phyloP scores from a whole-genome alignment of 805 yeast genomes.

The Groenewaldozyma salmanticensis region DNA sequence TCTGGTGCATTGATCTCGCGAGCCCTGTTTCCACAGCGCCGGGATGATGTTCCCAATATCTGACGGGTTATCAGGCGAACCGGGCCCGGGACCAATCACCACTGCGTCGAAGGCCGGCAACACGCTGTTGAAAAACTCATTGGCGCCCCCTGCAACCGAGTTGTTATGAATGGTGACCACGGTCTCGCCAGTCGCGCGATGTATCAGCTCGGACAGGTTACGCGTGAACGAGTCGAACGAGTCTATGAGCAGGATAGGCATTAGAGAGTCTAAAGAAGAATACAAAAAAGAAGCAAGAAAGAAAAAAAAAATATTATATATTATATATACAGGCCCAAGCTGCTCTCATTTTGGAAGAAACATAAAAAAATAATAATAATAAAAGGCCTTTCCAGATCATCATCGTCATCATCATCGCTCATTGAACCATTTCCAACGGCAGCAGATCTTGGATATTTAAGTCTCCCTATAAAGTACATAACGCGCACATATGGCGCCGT shows the following conservation, averaged over 20 bases:
- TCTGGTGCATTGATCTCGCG: conserved; percentile 21
- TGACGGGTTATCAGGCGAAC: conserved; percentile 53
- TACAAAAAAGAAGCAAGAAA: not conserved
- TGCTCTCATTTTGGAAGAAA: too few relatives aligned
- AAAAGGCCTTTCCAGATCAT: too few relatives aligned
- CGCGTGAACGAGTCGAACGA: conserved; percentile 94
- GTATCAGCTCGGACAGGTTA: conserved; percentile 59
- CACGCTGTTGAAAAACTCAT: conserved; percentile 29
- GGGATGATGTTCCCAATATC: conserved; percentile 77
- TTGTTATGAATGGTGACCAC: conserved; percentile 59
- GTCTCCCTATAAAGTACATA: too few relatives aligned
- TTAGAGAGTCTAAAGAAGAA: not conserved
- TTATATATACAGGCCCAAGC: too few relatives aligned
- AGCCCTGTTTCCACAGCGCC: conserved; percentile 34
- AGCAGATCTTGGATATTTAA: too few relatives aligned
- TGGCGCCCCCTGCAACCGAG: conserved; percentile 32
- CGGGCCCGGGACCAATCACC: conserved; percentile 96
- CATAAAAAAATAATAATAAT: too few relatives aligned
- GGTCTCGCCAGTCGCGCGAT: conserved; percentile 38
- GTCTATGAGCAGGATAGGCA: conserved; percentile 57
- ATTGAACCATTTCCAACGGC: too few relatives aligned
- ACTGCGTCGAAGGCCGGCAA: conserved; percentile 58
- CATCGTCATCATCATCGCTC: too few relatives aligned
- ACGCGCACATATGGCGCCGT: too few relatives aligned
- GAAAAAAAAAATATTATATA: too few relatives aligned